Evolutionary conservation across 495 filamentous ascomycete genomes (phyloP).

Genomic region (Daldinia decipiens): DNA sequence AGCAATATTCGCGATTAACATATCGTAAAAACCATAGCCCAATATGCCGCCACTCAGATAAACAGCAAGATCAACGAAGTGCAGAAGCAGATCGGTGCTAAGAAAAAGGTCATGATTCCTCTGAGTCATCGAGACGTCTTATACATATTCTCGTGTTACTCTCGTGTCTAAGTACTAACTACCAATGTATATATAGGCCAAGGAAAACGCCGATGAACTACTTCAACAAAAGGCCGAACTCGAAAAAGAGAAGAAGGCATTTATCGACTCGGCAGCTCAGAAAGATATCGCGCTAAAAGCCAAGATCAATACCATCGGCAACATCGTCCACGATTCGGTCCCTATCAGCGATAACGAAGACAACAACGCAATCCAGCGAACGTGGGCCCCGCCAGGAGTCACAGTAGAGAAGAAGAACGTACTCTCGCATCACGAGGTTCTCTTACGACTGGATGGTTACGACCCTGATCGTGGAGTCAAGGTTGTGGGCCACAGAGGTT

Average conservation of each 20-base stretch:
- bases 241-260: constrained; percentile 80
- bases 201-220: constrained; percentile 81
- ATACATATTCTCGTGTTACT: neutral
- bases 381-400: constrained; percentile 81
- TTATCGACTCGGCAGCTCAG: constrained; percentile 75
- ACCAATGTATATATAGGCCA: constrained; percentile 63
- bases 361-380: constrained; percentile 78
- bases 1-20: neutral
- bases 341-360: constrained; percentile 94
- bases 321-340: constrained; percentile 91
- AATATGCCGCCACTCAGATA: constrained; percentile 83
- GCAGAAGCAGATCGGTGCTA: constrained; percentile 88
- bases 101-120: constrained; percentile 79
- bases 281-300: constrained; percentile 77
- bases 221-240: constrained; percentile 78
- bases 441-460: constrained; percentile 87
- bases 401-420: constrained; percentile 72
- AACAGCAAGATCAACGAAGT: constrained; percentile 84
- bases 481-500: constrained; percentile 94
- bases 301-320: constrained; percentile 88
- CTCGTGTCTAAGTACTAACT: constrained; percentile 13
- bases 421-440: constrained; percentile 94
- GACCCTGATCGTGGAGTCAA: constrained; percentile 94
- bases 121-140: constrained; percentile 31
- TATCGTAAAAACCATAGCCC: constrained; percentile 58